Evolutionary conservation across 2,329 filamentous ascomycete species (phyloP).

Genomic region (Bipolaris victoriae): DNA sequence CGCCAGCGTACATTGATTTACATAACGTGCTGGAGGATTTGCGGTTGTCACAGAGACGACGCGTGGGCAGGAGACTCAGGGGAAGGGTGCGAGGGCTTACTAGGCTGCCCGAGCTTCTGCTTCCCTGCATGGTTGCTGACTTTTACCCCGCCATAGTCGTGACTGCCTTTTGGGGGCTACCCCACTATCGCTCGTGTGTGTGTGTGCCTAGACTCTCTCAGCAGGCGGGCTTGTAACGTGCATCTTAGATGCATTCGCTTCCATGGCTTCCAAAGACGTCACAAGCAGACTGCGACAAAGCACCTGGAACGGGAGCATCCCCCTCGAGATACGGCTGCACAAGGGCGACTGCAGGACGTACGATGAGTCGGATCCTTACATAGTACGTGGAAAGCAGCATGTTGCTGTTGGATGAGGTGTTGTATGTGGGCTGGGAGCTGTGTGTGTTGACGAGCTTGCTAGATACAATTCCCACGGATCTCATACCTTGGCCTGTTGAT

Average conservation of each 20-base stretch:
- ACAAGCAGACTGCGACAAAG: conserved; percentile 53
- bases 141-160: conserved; percentile 14
- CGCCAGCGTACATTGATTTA: conserved; percentile 12
- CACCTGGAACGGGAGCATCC: conserved; percentile 66
- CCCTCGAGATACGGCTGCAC: conserved; percentile 65
- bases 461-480: conserved; percentile 68
- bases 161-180: conserved; percentile 6
- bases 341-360: conserved; percentile 66
- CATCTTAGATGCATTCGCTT: conserved; percentile 11
- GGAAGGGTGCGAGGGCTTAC: background rate
- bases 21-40: conserved; percentile 1
- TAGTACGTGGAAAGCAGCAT: conserved; percentile 52
- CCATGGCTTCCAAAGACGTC: conserved; percentile 41
- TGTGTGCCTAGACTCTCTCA: conserved; percentile 21
- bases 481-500: conserved; percentile 73
- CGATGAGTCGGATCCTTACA: conserved; percentile 65
- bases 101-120: conserved; percentile 8
- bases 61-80: conserved; percentile 11
- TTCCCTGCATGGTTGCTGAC: conserved; percentile 1
- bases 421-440: background rate
- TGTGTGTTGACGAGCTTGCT: conserved; percentile 8
- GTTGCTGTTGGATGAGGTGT: background rate
- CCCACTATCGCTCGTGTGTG: conserved; percentile 15
- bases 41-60: conserved; percentile 37
- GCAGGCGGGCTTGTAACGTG: conserved; percentile 14